Evolutionary conservation across 2,329 filamentous ascomycete genomes (phyloP), one percentile per base, ranked within the genome.

Genomic region (Fusarium armeniacum): DNA sequence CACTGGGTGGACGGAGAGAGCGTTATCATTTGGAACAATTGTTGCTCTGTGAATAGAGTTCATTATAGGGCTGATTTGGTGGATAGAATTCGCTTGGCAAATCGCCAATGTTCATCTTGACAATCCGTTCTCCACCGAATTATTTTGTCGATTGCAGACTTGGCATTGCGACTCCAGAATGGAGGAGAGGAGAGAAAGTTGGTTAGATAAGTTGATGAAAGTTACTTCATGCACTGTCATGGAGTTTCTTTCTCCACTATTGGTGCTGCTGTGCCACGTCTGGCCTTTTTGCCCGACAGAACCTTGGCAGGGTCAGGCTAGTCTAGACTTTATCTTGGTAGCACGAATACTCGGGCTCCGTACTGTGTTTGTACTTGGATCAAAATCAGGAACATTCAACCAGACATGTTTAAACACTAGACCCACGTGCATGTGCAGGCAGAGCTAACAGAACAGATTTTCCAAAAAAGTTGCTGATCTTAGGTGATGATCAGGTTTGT

Each of bases 71-170:
- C 53, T 56, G 53, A 38, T 22, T 38, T 50, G 43, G 43, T 56
- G 53, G 53, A 56, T 56, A 56, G 26, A 28, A 5, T 20, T 56
- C n/a, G 24, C 53, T 56, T 56, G 53, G 53, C 53, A 36, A 56
- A 49, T 36, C 24, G 26, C 33, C 9, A 33, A 24, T 51, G 15
- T 57, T 38, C 44, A 56, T 49, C 41, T 49, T 30, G 32, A 55
- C 22, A 50, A 56, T 40, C 32, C n/a, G 5, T 22, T 30, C 53
- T 49, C 53, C 53, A 50, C 53, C 26, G 26, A 38, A 16, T n/a
- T 20, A 8, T 26, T 5, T 24, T 47, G 13, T 50, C 4, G 26
- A 33, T 22, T 22, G 33, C n/a, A 51, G 33, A 49, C 53, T 57
- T 51, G 44, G 44, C 44, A 26, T 24, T 55, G 52, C 30, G 22